Conservation (phyloP, 2,329 filamentous ascomycete genomes). For the Trichoderma asperellum region DNA sequence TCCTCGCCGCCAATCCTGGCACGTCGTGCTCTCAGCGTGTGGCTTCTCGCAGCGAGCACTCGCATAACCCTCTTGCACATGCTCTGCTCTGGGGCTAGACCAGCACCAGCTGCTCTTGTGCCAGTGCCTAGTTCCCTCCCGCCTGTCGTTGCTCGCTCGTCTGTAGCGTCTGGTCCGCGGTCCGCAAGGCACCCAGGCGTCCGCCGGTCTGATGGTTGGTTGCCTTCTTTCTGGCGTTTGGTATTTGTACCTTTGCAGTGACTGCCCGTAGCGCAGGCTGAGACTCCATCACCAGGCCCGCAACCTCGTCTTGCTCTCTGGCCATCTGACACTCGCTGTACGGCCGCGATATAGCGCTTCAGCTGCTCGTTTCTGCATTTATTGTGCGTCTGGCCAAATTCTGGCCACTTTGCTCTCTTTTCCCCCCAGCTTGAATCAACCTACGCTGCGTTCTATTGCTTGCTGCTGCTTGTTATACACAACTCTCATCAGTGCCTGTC, state of each 20-base stretch:
- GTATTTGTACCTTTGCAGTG: slow-evolving; percentile 20
- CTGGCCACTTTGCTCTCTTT: neutral
- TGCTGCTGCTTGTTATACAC: slow-evolving; percentile 25
- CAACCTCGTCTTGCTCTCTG: slow-evolving; percentile 37
- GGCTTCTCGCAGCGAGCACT: slow-evolving; percentile 2
- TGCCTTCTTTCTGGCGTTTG: slow-evolving; percentile 4
- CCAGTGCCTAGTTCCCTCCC: slow-evolving; percentile 7
- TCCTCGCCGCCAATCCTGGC: neutral
- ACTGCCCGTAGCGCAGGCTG: slow-evolving; percentile 41
- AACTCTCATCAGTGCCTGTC: neutral
- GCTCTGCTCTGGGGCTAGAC: neutral
- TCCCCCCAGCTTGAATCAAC: neutral
- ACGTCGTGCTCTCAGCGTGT: neutral
- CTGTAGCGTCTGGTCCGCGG: slow-evolving; percentile 19
- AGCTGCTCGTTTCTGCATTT: slow-evolving; percentile 27
- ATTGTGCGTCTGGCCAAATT: slow-evolving; percentile 23
- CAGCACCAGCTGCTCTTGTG: slow-evolving; percentile 7
- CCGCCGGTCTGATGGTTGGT: slow-evolving; percentile 12
- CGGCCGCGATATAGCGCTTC: slow-evolving; percentile 23
- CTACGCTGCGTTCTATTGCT: slow-evolving; percentile 4
- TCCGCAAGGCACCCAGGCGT: slow-evolving; percentile 30
- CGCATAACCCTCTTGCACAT: neutral
- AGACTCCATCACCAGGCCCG: slow-evolving; percentile 49
- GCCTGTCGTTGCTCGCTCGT: neutral
- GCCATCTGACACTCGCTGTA: slow-evolving; percentile 27